Evolutionary conservation across 306 rosid genomes (phyloP).

Genomic region (Cicer judaicum): DNA sequence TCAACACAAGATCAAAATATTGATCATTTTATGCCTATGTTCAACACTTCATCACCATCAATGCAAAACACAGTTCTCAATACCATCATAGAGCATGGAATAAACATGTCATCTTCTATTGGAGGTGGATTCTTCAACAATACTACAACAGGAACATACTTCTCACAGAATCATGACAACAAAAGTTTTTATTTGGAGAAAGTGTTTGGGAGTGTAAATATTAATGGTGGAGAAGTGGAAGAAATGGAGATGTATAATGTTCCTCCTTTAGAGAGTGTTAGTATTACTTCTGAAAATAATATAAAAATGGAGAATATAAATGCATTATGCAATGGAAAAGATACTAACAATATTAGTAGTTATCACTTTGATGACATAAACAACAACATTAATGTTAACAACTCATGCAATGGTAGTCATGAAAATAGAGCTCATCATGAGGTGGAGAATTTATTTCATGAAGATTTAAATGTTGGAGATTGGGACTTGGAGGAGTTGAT

Average conservation of each 20-base stretch:
- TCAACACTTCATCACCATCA: constrained; percentile 49
- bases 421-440: constrained; percentile 40
- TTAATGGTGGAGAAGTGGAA: constrained; percentile 51
- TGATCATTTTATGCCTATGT: constrained; percentile 50
- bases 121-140: constrained; percentile 53
- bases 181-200: constrained; percentile 51
- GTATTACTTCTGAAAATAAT: constrained; percentile 46
- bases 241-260: constrained; percentile 56
- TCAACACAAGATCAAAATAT: constrained; percentile 47
- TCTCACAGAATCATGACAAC: constrained; percentile 42
- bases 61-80: constrained; percentile 53
- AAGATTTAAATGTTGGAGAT: constrained; percentile 68
- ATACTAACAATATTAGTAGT: constrained; percentile 34
- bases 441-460: constrained; percentile 61
- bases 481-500: constrained; percentile 89
- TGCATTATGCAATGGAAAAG: constrained; percentile 18
- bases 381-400: constrained; percentile 29
- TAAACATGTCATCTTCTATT: constrained; percentile 17
- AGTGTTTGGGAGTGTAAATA: constrained; percentile 49
- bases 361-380: constrained; percentile 45
- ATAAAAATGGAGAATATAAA: constrained; percentile 51
- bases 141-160: constrained; percentile 42
- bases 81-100: constrained; percentile 44
- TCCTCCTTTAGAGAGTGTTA: constrained; percentile 72
- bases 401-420: constrained; percentile 22